A percentile compares a stretch with the other conserved stretches of the same genome.
These are phyloP conservation scores for Lactarius psammicola DNA, from an alignment of 768 basidiomycete genomes.

Conservation along the genomic window DNA sequence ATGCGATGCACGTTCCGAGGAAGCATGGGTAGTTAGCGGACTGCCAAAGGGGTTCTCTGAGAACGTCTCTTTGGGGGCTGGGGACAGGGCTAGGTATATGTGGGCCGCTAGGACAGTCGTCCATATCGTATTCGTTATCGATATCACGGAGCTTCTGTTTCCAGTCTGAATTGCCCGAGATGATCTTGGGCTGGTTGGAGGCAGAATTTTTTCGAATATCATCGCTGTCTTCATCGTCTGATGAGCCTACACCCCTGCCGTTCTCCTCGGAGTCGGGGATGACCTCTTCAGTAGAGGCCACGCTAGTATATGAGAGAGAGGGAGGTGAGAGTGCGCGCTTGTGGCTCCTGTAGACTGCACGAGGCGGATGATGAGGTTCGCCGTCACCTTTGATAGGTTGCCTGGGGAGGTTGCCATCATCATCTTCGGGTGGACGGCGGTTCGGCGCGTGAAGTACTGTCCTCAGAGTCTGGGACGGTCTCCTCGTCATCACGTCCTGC, in stretches of 20 bases:
- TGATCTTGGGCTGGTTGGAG: background rate
- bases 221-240: constrained; percentile 11
- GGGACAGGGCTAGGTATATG: constrained; percentile 5
- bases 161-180: constrained; percentile 19
- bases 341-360: constrained; percentile 18
- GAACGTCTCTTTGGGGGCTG: background rate
- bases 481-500: constrained; percentile 22
- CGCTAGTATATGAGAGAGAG: constrained; percentile 9
- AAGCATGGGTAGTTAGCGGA: constrained; percentile 11
- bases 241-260: background rate
- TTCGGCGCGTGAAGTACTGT: background rate
- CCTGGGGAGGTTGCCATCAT: constrained; percentile 2
- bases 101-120: background rate
- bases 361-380: constrained; percentile 16
- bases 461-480: constrained; percentile 29
- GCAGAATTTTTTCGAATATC: background rate
- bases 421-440: constrained; percentile 12
- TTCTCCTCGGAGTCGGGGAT: constrained; percentile 26
- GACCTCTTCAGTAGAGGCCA: constrained; percentile 20
- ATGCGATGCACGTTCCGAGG: constrained; percentile 10
- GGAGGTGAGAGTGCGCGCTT: constrained; percentile 11
- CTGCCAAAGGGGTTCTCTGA: constrained; percentile 16
- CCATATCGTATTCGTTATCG: constrained; percentile 20
- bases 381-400: constrained; percentile 4
- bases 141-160: constrained; percentile 26